A percentile compares a stretch with the other conserved stretches of the same genome.
These are phyloP conservation scores for Trametopsis cervina DNA, from an alignment of 768 basidiomycete genomes.

Conservation along the genomic window DNA sequence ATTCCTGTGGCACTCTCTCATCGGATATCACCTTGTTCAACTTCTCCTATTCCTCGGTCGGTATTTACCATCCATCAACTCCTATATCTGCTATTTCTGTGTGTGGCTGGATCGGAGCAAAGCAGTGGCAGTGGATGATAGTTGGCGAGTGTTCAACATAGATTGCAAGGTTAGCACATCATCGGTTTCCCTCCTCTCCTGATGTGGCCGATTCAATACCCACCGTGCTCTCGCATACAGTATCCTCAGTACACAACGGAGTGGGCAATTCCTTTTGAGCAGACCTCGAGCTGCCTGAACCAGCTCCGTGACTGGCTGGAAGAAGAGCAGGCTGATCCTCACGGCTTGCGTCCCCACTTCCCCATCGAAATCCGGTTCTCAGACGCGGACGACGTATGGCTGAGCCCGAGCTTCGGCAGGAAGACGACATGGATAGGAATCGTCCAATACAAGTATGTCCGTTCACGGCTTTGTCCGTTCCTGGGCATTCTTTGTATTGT, in stretches of 20 bases:
- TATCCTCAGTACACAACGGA: conserved; percentile 93
- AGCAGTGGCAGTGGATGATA: conserved; percentile 64
- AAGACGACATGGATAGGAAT: conserved; percentile 94
- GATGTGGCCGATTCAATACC: not conserved
- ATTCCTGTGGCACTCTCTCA: conserved; percentile 65
- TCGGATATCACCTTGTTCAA: conserved; percentile 80
- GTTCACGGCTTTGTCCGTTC: conserved; percentile 5
- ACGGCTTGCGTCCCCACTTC: conserved; percentile 84
- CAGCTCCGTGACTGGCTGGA: conserved; percentile 71
- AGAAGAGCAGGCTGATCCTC: conserved; percentile 53
- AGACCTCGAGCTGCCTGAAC: conserved; percentile 58
- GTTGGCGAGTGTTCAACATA: conserved; percentile 83
- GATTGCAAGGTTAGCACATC: conserved; percentile 84
- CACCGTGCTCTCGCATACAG: conserved; percentile 30
- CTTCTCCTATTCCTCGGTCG: conserved; percentile 75
- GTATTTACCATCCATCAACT: conserved; percentile 54
- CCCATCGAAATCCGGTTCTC: conserved; percentile 91
- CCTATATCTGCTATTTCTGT: conserved; percentile 53
- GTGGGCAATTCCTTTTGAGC: conserved; percentile 80
- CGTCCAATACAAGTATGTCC: conserved; percentile 86
- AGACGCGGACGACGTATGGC: conserved; percentile 85
- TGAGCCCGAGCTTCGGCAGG: conserved; percentile 79
- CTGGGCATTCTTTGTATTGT: not conserved
- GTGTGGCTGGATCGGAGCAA: conserved; percentile 58
- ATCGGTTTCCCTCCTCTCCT: not conserved